Evolutionary conservation across 352 stramenopile species (phyloP), one percentile per base, ranked within the genome.

Genomic region (Pythium folliculosum): DNA sequence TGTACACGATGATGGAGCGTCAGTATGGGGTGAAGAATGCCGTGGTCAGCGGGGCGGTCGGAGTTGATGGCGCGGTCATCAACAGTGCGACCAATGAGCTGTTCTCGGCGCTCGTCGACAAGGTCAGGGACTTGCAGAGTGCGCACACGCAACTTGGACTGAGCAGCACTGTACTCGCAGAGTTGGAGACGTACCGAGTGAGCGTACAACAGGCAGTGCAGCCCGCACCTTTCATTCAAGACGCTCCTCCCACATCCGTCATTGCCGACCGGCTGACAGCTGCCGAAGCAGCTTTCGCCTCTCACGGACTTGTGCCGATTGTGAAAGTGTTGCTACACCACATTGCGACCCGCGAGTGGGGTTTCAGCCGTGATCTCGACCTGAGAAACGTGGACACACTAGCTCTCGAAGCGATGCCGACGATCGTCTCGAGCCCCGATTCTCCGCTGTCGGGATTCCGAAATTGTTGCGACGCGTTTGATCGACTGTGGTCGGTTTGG

Each of bases 331-430:
- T 83, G 19, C 44, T 88, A 12, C 65, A 30, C n/a, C 57, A 63
- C n/a, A 52, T 84, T 10, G 51, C 86, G 14, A 67, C 55, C 7
- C 62, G 58, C 38, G 81, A 90, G 38, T 90, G 76, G 79, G 80
- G 86, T 22, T 77, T 90, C 55, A 50, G 81, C 81, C 17, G 43
- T 16, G 27, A 19, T 47, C 19, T 43, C 7, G 50, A 32, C 9
- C 12, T 44, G 19, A 55, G 38, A 25, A 32, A 60, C 21, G 48
- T 70, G 22, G 63, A 70, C 19, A 38, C 50, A 10, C 38, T 61
- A 25, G 63, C 63, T 3, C 25, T 53, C 12, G 55, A 60, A 48
- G 63, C 63, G 8, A 70, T 70, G 63, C 63, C 63, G 35, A 19
- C 63, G 6, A n/a, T 70, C 0, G 49, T 35, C 2, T 38, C 47